Evolutionary conservation across 2,329 filamentous ascomycete genomes (phyloP).

Genomic region (Waltergamsia citrina): DNA sequence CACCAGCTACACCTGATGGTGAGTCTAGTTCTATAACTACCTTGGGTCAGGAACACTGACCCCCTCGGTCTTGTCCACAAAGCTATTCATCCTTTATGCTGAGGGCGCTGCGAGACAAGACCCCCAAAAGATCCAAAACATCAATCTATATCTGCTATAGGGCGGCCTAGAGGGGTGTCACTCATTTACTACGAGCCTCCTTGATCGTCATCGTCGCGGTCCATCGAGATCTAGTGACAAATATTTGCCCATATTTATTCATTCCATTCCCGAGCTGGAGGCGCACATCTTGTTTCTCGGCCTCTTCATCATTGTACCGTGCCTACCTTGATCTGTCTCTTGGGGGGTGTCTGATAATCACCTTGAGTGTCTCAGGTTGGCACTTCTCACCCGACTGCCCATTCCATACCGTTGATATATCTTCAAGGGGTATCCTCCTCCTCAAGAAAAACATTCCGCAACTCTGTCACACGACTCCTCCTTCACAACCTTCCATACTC

Average conservation of each 20-base stretch:
- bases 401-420: slow-evolving; percentile 30
- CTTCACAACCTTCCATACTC: background rate
- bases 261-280: slow-evolving; percentile 22
- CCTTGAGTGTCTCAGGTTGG: slow-evolving; percentile 23
- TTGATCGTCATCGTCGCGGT: slow-evolving; percentile 9
- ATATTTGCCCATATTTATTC: slow-evolving; percentile 12
- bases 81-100: background rate
- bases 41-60: background rate
- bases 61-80: background rate
- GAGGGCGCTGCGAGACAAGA: slow-evolving; percentile 11
- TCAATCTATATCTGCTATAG: slow-evolving; percentile 13
- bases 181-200: background rate
- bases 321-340: slow-evolving; percentile 9
- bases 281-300: slow-evolving; percentile 23
- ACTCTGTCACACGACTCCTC: slow-evolving; percentile 2
- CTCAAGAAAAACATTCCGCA: slow-evolving; percentile 20
- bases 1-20: background rate
- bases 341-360: slow-evolving; percentile 20
- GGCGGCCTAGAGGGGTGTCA: slow-evolving; percentile 3
- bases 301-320: slow-evolving; percentile 16
- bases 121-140: slow-evolving; percentile 11
- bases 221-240: slow-evolving; percentile 16
- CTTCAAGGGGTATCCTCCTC: slow-evolving; percentile 26
- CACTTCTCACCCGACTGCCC: slow-evolving; percentile 17
- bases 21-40: slow-evolving; percentile 3